Evolutionary conservation across 768 basidiomycete genomes (phyloP), one percentile per base, ranked within the genome.

Genomic region (Lactifluus volemus): DNA sequence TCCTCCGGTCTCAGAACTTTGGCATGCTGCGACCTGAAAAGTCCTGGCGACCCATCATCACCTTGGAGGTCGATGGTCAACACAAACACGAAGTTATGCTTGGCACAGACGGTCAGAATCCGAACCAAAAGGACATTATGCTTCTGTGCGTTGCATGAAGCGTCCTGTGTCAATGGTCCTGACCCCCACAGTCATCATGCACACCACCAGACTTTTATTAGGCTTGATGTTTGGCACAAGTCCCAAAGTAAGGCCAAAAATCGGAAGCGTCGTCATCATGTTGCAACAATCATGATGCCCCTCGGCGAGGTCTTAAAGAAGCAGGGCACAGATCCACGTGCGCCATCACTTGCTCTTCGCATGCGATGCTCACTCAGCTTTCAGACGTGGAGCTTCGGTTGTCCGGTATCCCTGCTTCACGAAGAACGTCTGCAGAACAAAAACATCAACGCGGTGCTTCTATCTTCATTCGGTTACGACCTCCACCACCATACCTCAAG

Each of bases 51-150:
- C 85, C 88, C 1, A 82, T 88, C 42, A 73, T 89, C 53, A 76
- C 79, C 0, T 68, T 89, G 4, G 78, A 79, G n/a, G 72, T 85
- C 11, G 82, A 81, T 58, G 76, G 79, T 5, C 77, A 80, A 30
- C 73, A 78, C n/a, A 59, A 53, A 5, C 77, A 82, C 59, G 87
- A 89, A 66, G 74, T 81, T 9, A 70, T 75, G 19, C 79, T 89
- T 2, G 88, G 87, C 0, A 74, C 74, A 19, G 86, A 89, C 58
- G 88, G 88, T 0, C 85, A 88, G 67, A 86, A 84, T 59, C 79
- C 84, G 0, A 88, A 89, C 66, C 72, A 82, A 52, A 85, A 82
- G 63, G 74, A 78, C 0, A 71, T 70, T 0, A 79, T 84, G 59
- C 65, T 68, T 30, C 74, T 87, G 87, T 88, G 68, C 57, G 84